phyloP scores from a whole-genome alignment of 2,329 filamentous ascomycete genomes.

The Cryphonectria naterciae region DNA sequence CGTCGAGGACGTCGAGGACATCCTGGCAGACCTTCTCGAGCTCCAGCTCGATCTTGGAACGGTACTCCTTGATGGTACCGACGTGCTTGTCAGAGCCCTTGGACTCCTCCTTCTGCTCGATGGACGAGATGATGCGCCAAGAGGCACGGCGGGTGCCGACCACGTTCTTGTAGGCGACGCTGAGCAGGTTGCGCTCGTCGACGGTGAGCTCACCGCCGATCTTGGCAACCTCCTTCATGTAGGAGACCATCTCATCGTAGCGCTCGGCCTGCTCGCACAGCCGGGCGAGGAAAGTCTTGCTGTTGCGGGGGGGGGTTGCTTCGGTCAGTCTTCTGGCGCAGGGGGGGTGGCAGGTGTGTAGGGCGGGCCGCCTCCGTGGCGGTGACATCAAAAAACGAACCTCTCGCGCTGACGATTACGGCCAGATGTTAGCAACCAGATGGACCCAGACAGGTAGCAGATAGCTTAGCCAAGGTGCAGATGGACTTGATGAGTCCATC shows the following conservation, averaged over 20 bases:
- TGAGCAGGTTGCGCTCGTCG: slow-evolving; percentile 97
- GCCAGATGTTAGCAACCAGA: slow-evolving; percentile 33
- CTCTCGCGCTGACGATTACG: slow-evolving; percentile 36
- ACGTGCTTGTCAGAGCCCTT: slow-evolving; percentile 98
- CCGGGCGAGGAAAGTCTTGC: slow-evolving; percentile 99
- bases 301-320: slow-evolving; percentile 45
- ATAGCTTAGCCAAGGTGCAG: neutral
- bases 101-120: slow-evolving; percentile 99
- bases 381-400: slow-evolving; percentile 33
- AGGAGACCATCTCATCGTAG: slow-evolving; percentile 99
- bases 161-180: slow-evolving; percentile 99
- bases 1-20: slow-evolving; percentile 91
- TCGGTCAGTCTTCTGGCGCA: slow-evolving; percentile 41
- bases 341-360: neutral
- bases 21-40: slow-evolving; percentile 98
- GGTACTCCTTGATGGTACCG: slow-evolving; percentile 91
- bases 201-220: slow-evolving; percentile 79
- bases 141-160: slow-evolving; percentile 97
- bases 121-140: slow-evolving; percentile 99
- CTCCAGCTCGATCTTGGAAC: slow-evolving; percentile 96
- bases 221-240: slow-evolving; percentile 99
- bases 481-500: neutral
- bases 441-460: neutral
- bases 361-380: slow-evolving; percentile 12
- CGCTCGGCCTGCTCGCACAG: slow-evolving; percentile 99